These are phyloP conservation scores for Striga hermonthica DNA, from an alignment of 305 asterid genomes.

Conservation along the genomic window DNA sequence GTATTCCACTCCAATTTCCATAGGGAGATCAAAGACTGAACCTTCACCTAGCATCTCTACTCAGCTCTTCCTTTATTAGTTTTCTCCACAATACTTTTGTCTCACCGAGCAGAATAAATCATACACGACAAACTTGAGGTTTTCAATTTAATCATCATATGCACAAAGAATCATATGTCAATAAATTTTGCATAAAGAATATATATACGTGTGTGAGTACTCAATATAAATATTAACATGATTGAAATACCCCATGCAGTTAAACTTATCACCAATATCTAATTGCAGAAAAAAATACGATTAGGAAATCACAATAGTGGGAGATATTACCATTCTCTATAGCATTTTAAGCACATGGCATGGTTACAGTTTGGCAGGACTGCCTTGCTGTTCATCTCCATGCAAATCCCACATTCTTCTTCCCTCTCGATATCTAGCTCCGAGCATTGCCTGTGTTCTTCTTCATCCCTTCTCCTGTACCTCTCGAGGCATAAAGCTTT, in stretches of 20 bases:
- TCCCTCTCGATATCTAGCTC: constrained; percentile 83
- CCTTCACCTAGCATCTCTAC: no score
- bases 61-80: no score
- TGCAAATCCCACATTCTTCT: constrained; percentile 95
- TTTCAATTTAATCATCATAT: neutral
- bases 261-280: no score
- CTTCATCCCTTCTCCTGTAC: constrained; percentile 74
- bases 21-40: no score
- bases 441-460: constrained; percentile 46
- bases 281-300: neutral
- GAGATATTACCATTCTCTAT: constrained; percentile 72
- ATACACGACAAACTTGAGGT: neutral
- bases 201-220: neutral
- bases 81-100: no score
- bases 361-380: constrained; percentile 94
- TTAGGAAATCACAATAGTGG: constrained; percentile 5
- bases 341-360: constrained; percentile 90
- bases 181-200: neutral
- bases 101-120: no score
- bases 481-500: constrained; percentile 79
- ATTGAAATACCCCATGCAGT: no score
- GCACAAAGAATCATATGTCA: neutral
- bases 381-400: constrained; percentile 81
- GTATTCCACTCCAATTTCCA: no score
- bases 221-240: neutral